Conservation (phyloP, 257 asterid genomes). For the Capsicum rhomboideum region DNA sequence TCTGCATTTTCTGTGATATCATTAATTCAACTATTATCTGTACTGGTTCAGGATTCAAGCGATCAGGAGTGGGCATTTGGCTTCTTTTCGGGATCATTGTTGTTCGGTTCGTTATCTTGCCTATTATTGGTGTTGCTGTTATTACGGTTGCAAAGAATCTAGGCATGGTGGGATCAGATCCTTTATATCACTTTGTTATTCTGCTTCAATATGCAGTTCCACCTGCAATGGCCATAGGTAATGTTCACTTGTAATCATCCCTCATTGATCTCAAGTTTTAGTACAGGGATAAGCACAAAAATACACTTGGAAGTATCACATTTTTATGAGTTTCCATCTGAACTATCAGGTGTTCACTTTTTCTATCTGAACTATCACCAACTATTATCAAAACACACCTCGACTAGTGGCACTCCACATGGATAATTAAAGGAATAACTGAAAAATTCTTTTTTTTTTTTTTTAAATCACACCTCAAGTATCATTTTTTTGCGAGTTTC, state of each 20-base stretch:
- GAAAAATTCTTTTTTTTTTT: no score
- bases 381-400: no score
- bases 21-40: no score
- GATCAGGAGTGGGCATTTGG: slow-evolving; percentile 16
- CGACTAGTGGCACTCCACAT: no score
- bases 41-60: slow-evolving; percentile 10
- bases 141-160: slow-evolving; percentile 1
- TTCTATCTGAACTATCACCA: no score
- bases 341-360: no score
- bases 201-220: slow-evolving; percentile 16
- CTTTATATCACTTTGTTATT: slow-evolving; percentile 21
- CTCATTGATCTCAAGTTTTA: neutral
- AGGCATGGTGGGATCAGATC: slow-evolving; percentile 18
- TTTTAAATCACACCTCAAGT: no score
- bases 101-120: slow-evolving; percentile 8
- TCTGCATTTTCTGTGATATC: neutral
- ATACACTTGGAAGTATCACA: no score
- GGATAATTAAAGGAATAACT: no score
- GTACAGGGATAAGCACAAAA: no score
- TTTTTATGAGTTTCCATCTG: no score
- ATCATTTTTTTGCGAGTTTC: no score
- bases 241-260: neutral
- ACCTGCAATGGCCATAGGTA: slow-evolving; percentile 20
- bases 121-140: neutral
- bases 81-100: slow-evolving; percentile 9